These are phyloP conservation scores for Calonectria naviculata DNA, from an alignment of 2,329 filamentous ascomycete genomes.

Conservation along the genomic window DNA sequence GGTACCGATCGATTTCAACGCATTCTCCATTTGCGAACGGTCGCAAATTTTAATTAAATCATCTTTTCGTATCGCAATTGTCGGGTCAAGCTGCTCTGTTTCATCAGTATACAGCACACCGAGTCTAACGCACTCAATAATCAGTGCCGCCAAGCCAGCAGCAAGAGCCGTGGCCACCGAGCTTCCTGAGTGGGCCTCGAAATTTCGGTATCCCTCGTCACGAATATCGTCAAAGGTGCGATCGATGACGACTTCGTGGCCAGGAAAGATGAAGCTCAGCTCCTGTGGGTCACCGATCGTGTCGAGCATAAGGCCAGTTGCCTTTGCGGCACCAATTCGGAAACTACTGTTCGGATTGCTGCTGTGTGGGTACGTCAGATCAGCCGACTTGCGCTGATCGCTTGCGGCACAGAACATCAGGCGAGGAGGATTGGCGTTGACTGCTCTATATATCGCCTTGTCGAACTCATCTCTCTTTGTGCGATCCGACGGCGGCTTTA, in stretches of 20 bases:
- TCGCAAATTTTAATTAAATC: no score
- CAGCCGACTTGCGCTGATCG: slow-evolving; percentile 15
- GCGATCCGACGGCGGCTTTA: slow-evolving; percentile 5
- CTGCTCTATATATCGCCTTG: not conserved
- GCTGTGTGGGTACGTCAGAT: slow-evolving; percentile 11
- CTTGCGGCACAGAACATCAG: slow-evolving; percentile 19
- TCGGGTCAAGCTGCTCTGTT: no score
- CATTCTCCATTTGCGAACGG: no score
- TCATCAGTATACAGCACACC: no score
- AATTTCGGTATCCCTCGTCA: slow-evolving; percentile 3
- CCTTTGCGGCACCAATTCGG: slow-evolving; percentile 20
- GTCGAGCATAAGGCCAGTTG: slow-evolving; percentile 13
- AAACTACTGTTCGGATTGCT: slow-evolving; percentile 17
- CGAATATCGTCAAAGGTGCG: not conserved
- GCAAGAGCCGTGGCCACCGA: slow-evolving; percentile 17
- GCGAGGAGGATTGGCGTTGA: slow-evolving; percentile 10
- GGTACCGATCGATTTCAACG: no score
- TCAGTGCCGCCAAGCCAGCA: no score
- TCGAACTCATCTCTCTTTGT: slow-evolving; percentile 8
- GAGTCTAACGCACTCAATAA: no score
- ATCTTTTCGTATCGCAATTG: no score
- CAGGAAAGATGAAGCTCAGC: slow-evolving; percentile 8
- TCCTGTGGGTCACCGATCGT: slow-evolving; percentile 16
- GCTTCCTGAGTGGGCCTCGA: slow-evolving; percentile 14
- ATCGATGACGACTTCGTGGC: slow-evolving; percentile 14